Evolutionary conservation across 2,329 filamentous ascomycete species (phyloP).

Genomic region (Aspergillus amoenus): DNA sequence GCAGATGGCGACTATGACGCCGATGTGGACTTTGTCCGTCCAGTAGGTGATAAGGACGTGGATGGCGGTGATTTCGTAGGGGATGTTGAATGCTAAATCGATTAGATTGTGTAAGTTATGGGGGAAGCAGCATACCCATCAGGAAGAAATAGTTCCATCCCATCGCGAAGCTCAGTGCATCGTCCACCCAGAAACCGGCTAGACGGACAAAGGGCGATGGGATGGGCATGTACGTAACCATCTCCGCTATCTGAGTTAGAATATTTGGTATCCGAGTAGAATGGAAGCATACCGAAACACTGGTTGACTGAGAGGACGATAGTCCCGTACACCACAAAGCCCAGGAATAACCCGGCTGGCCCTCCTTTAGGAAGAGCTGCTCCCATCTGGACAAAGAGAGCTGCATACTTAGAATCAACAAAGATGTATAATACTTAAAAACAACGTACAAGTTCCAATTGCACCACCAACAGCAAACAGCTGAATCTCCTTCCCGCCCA

Average conservation of each 20-base stretch:
- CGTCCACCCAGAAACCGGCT: slow-evolving; percentile 30
- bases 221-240: slow-evolving; percentile 29
- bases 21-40: slow-evolving; percentile 39
- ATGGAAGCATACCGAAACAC: too few relatives aligned
- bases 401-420: too few relatives aligned
- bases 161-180: slow-evolving; percentile 30
- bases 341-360: background rate
- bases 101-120: too few relatives aligned
- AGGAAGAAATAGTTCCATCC: slow-evolving; percentile 30
- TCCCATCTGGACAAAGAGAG: background rate
- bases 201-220: slow-evolving; percentile 26
- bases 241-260: slow-evolving; percentile 13
- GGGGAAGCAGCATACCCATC: slow-evolving; percentile 20
- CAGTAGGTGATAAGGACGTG: slow-evolving; percentile 43
- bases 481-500: background rate
- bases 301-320: too few relatives aligned
- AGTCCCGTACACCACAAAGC: too few relatives aligned
- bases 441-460: background rate
- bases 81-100: slow-evolving; percentile 18
- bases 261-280: too few relatives aligned
- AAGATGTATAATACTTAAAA: too few relatives aligned
- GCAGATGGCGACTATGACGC: slow-evolving; percentile 26
- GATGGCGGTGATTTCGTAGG: slow-evolving; percentile 44
- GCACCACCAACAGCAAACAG: background rate
- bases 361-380: background rate